Conservation (phyloP, 768 basidiomycete genomes). For the Gloeophyllum trabeum region DNA sequence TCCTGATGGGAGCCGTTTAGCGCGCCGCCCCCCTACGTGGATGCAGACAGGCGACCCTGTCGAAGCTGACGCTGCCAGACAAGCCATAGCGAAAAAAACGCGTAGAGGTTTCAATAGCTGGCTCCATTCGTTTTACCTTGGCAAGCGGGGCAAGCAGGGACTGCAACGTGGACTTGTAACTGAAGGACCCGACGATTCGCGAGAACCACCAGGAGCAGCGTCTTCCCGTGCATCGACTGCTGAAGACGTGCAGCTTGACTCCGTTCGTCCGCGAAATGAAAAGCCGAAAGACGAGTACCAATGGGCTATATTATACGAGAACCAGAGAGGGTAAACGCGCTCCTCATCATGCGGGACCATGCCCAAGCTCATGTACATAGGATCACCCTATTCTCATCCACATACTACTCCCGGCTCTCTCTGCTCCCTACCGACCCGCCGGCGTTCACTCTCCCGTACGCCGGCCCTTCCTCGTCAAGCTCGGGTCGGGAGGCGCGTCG, state of each 20-base stretch:
- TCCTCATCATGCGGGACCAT: neutral
- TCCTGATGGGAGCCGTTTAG: no score
- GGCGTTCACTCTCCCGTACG: slow-evolving; percentile 55
- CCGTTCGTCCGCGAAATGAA: no score
- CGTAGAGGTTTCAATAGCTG: no score
- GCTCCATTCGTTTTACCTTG: no score
- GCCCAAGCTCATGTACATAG: slow-evolving; percentile 15
- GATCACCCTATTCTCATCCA: slow-evolving; percentile 58
- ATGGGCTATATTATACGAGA: slow-evolving; percentile 77
- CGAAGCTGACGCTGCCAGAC: slow-evolving; percentile 34
- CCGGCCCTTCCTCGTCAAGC: slow-evolving; percentile 1
- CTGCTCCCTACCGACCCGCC: slow-evolving; percentile 65
- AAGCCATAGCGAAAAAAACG: slow-evolving; percentile 29
- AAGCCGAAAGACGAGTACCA: no score
- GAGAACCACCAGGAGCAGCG: no score
- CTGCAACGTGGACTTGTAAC: no score
- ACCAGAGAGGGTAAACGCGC: slow-evolving; percentile 61
- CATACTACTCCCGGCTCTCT: slow-evolving; percentile 59
- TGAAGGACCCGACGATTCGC: no score
- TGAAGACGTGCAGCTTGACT: no score
- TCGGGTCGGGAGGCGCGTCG: neutral
- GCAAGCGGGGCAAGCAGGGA: no score
- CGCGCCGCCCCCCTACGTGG: slow-evolving; percentile 27
- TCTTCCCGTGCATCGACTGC: no score
- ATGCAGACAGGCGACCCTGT: slow-evolving; percentile 29